A percentile compares a stretch with the other conserved stretches of the same genome.
phyloP scores from a whole-genome alignment of 192 early-diverging fungal species.

The Dimargaris cristalligena region DNA sequence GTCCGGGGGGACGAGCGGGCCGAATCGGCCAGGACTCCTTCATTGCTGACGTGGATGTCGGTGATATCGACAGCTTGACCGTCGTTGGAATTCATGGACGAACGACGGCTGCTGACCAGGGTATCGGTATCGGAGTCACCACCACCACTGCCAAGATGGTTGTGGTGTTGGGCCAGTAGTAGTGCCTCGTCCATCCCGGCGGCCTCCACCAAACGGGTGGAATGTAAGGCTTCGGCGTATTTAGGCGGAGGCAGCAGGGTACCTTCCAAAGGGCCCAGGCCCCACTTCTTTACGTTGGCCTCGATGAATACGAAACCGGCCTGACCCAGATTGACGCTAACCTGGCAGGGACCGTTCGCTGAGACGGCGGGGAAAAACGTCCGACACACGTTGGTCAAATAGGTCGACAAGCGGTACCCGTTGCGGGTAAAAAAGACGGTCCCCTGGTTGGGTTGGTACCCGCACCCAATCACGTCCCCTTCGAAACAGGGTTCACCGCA shows the following conservation, averaged over 20 bases:
- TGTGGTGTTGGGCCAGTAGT: too few relatives aligned
- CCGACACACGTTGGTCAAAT: slow-evolving; percentile 3
- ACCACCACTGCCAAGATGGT: too few relatives aligned
- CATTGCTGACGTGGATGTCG: not conserved
- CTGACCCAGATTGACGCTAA: slow-evolving; percentile 62
- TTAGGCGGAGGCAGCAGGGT: slow-evolving; percentile 53
- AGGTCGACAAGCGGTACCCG: slow-evolving; percentile 40
- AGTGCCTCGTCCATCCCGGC: not conserved
- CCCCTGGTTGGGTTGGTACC: slow-evolving; percentile 53
- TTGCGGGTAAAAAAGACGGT: slow-evolving; percentile 62
- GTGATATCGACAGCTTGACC: not conserved
- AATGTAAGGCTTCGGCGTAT: slow-evolving; percentile 47
- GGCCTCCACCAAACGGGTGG: slow-evolving; percentile 37
- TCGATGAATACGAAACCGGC: slow-evolving; percentile 69
- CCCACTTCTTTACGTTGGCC: slow-evolving; percentile 74
- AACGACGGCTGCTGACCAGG: slow-evolving; percentile 5
- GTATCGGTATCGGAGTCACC: slow-evolving; percentile 2
- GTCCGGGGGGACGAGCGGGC: too few relatives aligned
- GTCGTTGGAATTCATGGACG: slow-evolving; percentile 1
- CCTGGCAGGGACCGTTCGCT: slow-evolving; percentile 37
- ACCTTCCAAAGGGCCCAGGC: slow-evolving; percentile 52
- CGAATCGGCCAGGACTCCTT: not conserved
- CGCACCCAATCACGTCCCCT: slow-evolving; percentile 60
- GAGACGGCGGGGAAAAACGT: slow-evolving; percentile 19
- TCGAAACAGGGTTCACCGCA: slow-evolving; percentile 47